These are phyloP conservation scores for Ilyonectria mors-panacis DNA, from an alignment of 2,329 filamentous ascomycete genomes.

Conservation along the genomic window DNA sequence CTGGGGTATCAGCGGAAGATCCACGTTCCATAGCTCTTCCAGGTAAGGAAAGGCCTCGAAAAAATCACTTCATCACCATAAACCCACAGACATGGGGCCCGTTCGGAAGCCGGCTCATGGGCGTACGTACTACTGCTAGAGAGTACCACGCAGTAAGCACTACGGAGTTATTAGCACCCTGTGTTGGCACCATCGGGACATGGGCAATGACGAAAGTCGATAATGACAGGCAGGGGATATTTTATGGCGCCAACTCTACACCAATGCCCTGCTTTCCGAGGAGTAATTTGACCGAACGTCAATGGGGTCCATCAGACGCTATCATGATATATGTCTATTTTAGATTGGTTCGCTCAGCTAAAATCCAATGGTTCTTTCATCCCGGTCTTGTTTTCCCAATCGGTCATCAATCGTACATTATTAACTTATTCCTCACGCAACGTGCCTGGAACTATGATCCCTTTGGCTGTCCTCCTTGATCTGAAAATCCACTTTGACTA, in stretches of 20 bases:
- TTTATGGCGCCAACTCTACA: not conserved
- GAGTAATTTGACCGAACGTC: not conserved
- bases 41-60: not conserved
- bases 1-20: not conserved
- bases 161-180: no score
- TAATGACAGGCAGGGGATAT: not conserved
- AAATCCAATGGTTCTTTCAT: not conserved
- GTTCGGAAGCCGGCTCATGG: not conserved
- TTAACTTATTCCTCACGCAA: not conserved
- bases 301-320: not conserved
- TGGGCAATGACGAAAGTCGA: not conserved
- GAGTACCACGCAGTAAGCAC: no score
- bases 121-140: not conserved
- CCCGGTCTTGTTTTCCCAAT: not conserved
- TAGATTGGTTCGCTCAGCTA: not conserved
- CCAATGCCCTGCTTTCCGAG: not conserved
- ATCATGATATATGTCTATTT: not conserved
- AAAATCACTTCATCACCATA: no score
- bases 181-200: not conserved
- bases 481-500: conserved; percentile 56
- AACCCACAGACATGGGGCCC: not conserved
- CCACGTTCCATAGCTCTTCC: conserved; percentile 1
- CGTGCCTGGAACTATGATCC: not conserved
- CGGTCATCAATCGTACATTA: conserved; percentile 9
- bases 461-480: conserved; percentile 47